Conservation (phyloP, 2,329 filamentous ascomycete genomes). For the Colletotrichum aenigma region DNA sequence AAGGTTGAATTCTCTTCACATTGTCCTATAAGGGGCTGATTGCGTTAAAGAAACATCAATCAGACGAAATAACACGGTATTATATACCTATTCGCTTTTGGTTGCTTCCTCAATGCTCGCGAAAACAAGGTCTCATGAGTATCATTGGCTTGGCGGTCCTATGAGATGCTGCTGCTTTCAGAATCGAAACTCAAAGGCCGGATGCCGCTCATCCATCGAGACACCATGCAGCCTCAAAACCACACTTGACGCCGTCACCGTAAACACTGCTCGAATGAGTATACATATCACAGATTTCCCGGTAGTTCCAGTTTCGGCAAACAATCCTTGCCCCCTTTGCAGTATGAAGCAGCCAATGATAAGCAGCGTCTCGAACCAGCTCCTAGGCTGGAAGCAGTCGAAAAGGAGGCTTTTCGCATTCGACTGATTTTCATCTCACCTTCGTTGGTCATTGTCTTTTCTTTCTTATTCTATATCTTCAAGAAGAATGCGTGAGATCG, state of each 20-base stretch:
- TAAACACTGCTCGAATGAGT: not conserved
- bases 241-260: not conserved
- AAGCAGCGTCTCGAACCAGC: not conserved
- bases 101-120: not conserved
- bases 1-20: no score
- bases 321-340: not conserved
- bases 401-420: not conserved
- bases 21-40: no score
- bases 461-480: not conserved
- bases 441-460: fast-evolving
- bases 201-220: not conserved
- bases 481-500: not conserved
- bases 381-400: not conserved
- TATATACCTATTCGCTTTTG: not conserved
- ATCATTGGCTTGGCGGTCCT: not conserved
- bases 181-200: not conserved
- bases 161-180: not conserved
- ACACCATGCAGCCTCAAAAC: not conserved
- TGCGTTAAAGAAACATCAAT: not conserved
- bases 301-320: not conserved
- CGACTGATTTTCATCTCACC: not conserved
- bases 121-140: not conserved
- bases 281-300: not conserved
- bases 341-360: not conserved
- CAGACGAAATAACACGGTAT: not conserved